Conservation (phyloP, 176 grass and related monocot genomes). For the Poa pratensis region DNA sequence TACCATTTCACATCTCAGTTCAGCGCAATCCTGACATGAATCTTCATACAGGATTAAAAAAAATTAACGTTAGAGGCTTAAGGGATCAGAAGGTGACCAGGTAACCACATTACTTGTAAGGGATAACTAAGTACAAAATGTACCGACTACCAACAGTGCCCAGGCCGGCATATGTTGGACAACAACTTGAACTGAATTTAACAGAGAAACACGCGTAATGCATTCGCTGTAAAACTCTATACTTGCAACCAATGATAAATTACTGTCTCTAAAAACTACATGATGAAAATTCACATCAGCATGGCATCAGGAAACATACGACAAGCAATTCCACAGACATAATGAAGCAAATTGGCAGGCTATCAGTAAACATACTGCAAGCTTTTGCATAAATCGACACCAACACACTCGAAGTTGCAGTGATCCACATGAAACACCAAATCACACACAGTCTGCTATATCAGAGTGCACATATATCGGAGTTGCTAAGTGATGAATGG, state of each 20-base stretch:
- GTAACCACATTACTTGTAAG: not conserved
- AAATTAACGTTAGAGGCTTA: not conserved
- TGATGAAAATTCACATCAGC: not conserved
- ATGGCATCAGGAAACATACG: not conserved
- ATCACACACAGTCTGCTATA: not conserved
- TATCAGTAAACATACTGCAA: not conserved
- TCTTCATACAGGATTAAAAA: not conserved
- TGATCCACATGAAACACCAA: not conserved
- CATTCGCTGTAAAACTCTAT: not conserved
- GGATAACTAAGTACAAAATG: not conserved
- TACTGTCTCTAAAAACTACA: not conserved
- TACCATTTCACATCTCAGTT: not conserved
- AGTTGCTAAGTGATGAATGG: not conserved
- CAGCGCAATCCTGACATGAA: not conserved
- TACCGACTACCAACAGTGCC: not conserved
- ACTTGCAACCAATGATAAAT: not conserved
- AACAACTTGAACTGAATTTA: slow-evolving; percentile 14
- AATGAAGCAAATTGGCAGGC: not conserved
- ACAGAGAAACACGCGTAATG: not conserved
- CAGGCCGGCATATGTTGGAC: not conserved
- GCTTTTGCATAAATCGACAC: not conserved
- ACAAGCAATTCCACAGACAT: not conserved
- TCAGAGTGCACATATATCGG: not conserved
- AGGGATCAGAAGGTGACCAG: too few species aligned
- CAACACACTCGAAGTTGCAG: not conserved